Conservation (phyloP, 2,329 filamentous ascomycete genomes). For the Aschersonia sp. region DNA sequence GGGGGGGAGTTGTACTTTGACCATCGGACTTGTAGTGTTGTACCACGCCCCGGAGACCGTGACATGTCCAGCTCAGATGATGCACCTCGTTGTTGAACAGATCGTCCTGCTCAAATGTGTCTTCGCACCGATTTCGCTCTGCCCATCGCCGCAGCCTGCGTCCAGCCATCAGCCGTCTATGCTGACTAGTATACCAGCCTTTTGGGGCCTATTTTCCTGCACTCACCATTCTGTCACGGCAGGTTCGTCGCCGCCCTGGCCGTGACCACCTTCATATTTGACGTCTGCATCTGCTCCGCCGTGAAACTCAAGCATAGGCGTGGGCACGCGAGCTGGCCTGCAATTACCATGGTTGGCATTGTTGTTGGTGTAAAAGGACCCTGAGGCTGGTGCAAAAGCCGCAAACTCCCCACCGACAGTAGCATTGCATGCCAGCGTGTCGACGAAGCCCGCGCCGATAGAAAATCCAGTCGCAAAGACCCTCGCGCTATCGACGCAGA, state of each 20-base stretch:
- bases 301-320: constrained; percentile 30
- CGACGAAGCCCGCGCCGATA: constrained; percentile 32
- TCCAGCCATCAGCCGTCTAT: not conserved
- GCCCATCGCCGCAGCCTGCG: not conserved
- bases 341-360: constrained; percentile 23
- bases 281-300: constrained; percentile 28
- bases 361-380: constrained; percentile 27
- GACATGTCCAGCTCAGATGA: constrained; percentile 26
- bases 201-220: constrained; percentile 14
- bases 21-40: constrained; percentile 29
- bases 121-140: constrained; percentile 13
- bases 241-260: constrained; percentile 25
- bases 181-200: not conserved
- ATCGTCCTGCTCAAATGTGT: constrained; percentile 14
- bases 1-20: constrained; percentile 14
- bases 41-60: constrained; percentile 17
- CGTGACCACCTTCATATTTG: constrained; percentile 24
- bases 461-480: constrained; percentile 32
- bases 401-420: constrained; percentile 25
- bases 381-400: constrained; percentile 29
- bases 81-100: constrained; percentile 24
- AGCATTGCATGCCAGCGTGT: constrained; percentile 27
- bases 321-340: constrained; percentile 18
- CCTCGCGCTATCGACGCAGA: constrained; percentile 27
- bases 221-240: constrained; percentile 20